Evolutionary conservation across 1,284 basidiomycete species (phyloP).

Genomic region (Apiotrichum sp.): DNA sequence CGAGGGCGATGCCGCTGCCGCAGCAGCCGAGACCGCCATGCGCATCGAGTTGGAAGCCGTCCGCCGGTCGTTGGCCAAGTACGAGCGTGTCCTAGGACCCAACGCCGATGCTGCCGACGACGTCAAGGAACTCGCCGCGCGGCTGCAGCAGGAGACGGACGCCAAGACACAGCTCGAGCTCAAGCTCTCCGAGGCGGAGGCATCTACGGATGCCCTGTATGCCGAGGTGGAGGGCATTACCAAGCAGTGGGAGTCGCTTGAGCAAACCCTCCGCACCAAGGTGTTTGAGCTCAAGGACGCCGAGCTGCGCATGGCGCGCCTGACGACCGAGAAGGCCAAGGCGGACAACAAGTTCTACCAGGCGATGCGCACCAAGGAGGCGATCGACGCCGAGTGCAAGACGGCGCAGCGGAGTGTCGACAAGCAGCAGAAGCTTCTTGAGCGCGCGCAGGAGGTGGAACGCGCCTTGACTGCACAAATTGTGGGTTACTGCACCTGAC

Average conservation of each 20-base stretch:
- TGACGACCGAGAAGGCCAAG: constrained; percentile 74
- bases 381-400: constrained; percentile 69
- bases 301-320: constrained; percentile 68
- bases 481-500: constrained; percentile 46
- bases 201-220: constrained; percentile 65
- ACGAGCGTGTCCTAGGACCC: constrained; percentile 60
- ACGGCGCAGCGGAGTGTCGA: constrained; percentile 61
- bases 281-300: constrained; percentile 69
- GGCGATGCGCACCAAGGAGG: constrained; percentile 83
- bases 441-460: constrained; percentile 63
- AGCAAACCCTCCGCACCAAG: constrained; percentile 75
- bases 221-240: constrained; percentile 81
- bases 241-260: constrained; percentile 78
- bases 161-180: constrained; percentile 56
- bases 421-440: constrained; percentile 71
- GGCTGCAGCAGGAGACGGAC: constrained; percentile 59
- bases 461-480: constrained; percentile 56
- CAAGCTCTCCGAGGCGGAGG: constrained; percentile 48
- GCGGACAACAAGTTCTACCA: constrained; percentile 92
- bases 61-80: constrained; percentile 54
- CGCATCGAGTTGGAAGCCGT: constrained; percentile 27
- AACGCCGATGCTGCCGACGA: constrained; percentile 51
- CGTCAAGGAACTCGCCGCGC: constrained; percentile 51
- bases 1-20: constrained; percentile 19
- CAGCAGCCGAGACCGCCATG: constrained; percentile 13